A percentile compares a stretch with the other conserved stretches of the same genome.
These are phyloP conservation scores for Vaccinium macrocarpon DNA, from an alignment of 148 eudicot species.

Conservation along the genomic window DNA sequence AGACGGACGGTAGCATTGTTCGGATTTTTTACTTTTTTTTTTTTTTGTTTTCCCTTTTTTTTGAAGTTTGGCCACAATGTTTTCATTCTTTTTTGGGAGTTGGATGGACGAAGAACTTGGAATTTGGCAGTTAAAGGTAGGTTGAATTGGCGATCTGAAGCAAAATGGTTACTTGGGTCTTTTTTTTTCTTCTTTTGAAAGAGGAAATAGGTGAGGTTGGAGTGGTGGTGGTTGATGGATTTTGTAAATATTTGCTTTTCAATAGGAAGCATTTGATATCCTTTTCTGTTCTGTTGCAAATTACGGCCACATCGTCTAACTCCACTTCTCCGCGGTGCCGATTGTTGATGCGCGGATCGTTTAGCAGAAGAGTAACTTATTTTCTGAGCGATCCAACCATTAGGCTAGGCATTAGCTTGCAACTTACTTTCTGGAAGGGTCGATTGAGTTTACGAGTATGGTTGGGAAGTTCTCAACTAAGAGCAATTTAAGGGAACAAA, in stretches of 20 bases:
- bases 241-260: background rate
- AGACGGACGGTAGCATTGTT: conserved; percentile 24
- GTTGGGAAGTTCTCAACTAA: background rate
- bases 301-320: background rate
- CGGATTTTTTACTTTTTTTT: background rate
- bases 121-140: background rate
- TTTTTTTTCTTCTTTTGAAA: background rate
- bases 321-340: background rate
- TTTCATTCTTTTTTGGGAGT: background rate
- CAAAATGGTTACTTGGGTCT: background rate
- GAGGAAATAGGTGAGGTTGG: background rate
- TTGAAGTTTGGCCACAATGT: background rate
- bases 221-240: background rate
- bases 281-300: background rate
- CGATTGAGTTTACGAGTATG: background rate
- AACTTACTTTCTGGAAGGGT: background rate
- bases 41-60: background rate
- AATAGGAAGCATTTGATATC: background rate
- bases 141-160: background rate
- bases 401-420: background rate
- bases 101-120: background rate
- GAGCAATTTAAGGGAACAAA: background rate
- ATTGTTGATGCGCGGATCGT: background rate
- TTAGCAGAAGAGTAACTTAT: background rate
- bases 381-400: background rate